Evolutionary conservation across 257 asterid species (phyloP).

Genomic region (Solanum pimpinellifolium): DNA sequence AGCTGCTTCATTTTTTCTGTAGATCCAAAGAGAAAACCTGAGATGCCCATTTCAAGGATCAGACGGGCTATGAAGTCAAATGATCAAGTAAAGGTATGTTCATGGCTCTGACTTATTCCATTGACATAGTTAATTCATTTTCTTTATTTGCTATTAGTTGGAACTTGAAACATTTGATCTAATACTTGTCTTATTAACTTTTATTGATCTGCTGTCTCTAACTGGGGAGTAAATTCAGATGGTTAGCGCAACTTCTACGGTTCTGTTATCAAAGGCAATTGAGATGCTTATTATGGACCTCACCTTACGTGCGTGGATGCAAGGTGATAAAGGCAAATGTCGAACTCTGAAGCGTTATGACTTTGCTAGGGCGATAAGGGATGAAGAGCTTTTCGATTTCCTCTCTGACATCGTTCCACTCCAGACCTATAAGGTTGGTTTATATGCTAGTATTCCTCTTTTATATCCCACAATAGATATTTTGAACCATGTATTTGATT

Average conservation of each 20-base stretch:
- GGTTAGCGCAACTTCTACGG: conserved; percentile 27
- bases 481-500: not conserved
- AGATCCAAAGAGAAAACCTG: conserved; percentile 11
- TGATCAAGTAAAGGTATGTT: conserved; percentile 20
- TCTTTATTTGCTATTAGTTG: not conserved
- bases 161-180: not conserved
- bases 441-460: not conserved
- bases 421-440: conserved; percentile 12
- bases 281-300: conserved; percentile 28
- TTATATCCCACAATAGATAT: not conserved
- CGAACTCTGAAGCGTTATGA: conserved; percentile 19
- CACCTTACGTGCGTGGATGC: conserved; percentile 26
- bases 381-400: conserved; percentile 5
- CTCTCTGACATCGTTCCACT: conserved; percentile 12
- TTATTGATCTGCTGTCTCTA: not conserved
- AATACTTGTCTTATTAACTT: not conserved
- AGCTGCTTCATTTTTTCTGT: not conserved
- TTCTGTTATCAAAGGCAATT: conserved; percentile 23
- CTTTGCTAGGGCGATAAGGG: conserved; percentile 20
- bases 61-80: conserved; percentile 28
- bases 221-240: conserved; percentile 13
- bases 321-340: conserved; percentile 3
- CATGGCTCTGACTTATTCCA: not conserved
- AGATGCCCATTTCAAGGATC: conserved; percentile 28
- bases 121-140: not conserved